Base-by-base conservation (phyloP, 2,329 filamentous ascomycete species). In the Colletotrichum sojae region DNA sequence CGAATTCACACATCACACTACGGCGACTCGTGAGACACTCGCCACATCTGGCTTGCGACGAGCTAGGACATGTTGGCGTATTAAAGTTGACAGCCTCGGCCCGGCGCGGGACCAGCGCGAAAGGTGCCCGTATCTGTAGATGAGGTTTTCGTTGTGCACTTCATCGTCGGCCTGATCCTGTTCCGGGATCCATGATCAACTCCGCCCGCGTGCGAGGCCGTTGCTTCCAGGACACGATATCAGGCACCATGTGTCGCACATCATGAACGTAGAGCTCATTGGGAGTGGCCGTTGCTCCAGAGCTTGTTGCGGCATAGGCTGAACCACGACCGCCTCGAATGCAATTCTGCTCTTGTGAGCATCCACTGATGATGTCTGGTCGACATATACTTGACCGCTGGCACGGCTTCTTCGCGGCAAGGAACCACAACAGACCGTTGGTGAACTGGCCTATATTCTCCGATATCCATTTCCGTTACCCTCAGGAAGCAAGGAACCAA, bases 231-330 rank as follows among this genome's bases (percentile, higher is more conserved):
- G 67, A 76, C 73, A n/a, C 46, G 72, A 54, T 74, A 75, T 73
- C 63, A 3, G 71, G 72, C 2, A 72, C 55, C 74, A 76, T 73
- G 55, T 72, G 73, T n/a, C 76, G 66, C 16, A 69, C 73, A 39
- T 76, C 76, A 12, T 75, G 75, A 27, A 77, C 72, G 66, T 77
- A 76, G 20, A 77, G 66, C 54, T 75, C 66, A 36, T 73, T 60
- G 5, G 5, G 75, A 77, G 63, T 75, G 62, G 16, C 62, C 71
- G 55, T 77, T 76, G 40, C 72, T 71, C 2, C 61, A 67, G 60
- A 75, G 77, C 69, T 77, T 74, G 31, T 77, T 75, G 36, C 66
- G 70, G 53, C 67, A 73, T 52, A 75, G 75, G 5, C 76, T 75
- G 52, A 70, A 72, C 6, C 67, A 58, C 16, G 63, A 71, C 72